phyloP scores from a whole-genome alignment of 2,329 filamentous ascomycete genomes.

The Trichophyton benhamiae region DNA sequence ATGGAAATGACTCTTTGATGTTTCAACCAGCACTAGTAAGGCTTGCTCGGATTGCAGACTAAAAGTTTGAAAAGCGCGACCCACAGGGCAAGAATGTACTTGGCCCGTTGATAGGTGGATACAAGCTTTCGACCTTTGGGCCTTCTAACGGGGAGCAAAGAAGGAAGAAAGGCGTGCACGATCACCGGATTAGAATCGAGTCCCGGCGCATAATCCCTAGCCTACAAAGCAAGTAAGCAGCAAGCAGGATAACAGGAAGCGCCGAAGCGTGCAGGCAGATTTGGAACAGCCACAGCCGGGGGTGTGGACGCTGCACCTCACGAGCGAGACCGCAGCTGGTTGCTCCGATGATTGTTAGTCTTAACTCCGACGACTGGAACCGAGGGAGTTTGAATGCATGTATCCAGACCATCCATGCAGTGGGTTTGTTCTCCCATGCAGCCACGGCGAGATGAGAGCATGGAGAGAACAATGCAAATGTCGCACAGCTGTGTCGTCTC shows the following conservation, averaged over 20 bases:
- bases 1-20: conserved; percentile 3
- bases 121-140: neutral
- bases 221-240: neutral
- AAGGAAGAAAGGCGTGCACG: neutral
- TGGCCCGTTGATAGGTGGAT: conserved; percentile 2
- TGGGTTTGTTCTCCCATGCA: neutral
- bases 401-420: neutral
- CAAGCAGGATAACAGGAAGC: neutral
- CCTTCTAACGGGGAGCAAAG: neutral
- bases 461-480: neutral
- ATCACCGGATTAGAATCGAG: conserved; percentile 2
- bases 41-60: neutral
- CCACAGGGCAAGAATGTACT: neutral
- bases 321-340: neutral
- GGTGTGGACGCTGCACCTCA: neutral
- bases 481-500: neutral
- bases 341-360: neutral
- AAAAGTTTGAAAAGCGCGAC: conserved; percentile 4
- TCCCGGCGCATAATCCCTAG: neutral
- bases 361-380: conserved; percentile 3
- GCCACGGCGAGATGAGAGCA: neutral
- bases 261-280: neutral
- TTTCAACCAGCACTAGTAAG: conserved; percentile 1
- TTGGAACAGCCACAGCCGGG: neutral
- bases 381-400: neutral